Base-by-base conservation (phyloP, 2,329 filamentous ascomycete genomes). In the Aspergillus sp. region DNA sequence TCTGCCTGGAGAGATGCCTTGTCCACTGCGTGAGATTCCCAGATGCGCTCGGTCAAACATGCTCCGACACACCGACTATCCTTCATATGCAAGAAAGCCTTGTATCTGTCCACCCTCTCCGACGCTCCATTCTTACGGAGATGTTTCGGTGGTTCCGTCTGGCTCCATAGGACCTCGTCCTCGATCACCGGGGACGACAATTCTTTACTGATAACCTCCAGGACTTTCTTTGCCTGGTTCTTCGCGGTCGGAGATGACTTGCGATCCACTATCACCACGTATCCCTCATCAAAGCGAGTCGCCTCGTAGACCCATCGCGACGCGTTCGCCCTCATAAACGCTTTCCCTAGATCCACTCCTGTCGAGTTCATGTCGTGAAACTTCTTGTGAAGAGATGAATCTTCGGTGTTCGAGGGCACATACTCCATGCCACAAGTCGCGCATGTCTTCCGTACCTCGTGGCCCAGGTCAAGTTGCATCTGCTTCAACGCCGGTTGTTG, bases 361-460 rank as follows among this genome's bases (percentile, higher is more conserved):
- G 82, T 81, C 3, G 80, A 75, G 63, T 85, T 83, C 73, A 84
- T 82, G 36, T 82, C 81, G 68, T 89, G 86, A 63, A 85, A 89
- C 61, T 84, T 85, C 62, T 82, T 82, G 67, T 89, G 86, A 53
- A 89, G 66, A 6, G 80, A 80, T n/a, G 78, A 76, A 64, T 89
- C 86, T 64, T 87, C 85, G 6, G 76, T 72, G 49, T 83, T 82
- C 0, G 85, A 87, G 4, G 85, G 82, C 34, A 85, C 80, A 63
- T 88, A 89, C 53, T 86, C 83, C 86, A 89, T 89, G 1, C 84
- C 83, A 64, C 86, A 89, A 3, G 75, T 76, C 38, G 76, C 75
- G 71, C 86, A 89, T 11, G 80, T 83, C 62, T 82, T 83, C 47
- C 82, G 79, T 39, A 81, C 73, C 42, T 83, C 79, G 39, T 78